These are phyloP conservation scores for Boletus barrowsii DNA, from an alignment of 768 basidiomycete species.

Conservation along the genomic window DNA sequence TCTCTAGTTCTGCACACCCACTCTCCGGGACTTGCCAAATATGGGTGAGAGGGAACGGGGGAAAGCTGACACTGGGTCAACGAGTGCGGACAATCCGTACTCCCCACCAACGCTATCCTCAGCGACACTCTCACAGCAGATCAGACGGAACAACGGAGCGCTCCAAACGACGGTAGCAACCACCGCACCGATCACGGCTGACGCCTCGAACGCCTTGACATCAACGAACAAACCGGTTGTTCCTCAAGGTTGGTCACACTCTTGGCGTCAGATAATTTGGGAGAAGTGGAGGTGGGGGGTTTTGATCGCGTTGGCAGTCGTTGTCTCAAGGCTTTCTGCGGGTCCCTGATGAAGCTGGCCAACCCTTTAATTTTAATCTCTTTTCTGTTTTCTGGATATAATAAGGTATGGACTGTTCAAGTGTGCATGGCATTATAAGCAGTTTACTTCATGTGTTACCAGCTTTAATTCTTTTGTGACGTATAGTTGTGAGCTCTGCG, in stretches of 20 bases:
- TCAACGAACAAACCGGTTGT: slow-evolving; percentile 29
- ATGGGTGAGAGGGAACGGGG: slow-evolving; percentile 85
- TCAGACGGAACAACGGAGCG: slow-evolving; percentile 18
- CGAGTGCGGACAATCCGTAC: slow-evolving; percentile 16
- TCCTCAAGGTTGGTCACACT: slow-evolving; percentile 52
- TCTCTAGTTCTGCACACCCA: slow-evolving; percentile 64
- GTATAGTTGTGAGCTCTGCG: slow-evolving; percentile 3
- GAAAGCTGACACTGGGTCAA: slow-evolving; percentile 34
- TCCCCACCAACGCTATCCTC: slow-evolving; percentile 17
- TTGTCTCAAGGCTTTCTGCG: slow-evolving; percentile 74
- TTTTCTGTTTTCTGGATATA: slow-evolving; percentile 16
- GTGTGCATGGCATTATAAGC: slow-evolving; percentile 17
- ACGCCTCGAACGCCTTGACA: slow-evolving; percentile 20
- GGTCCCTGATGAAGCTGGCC: slow-evolving; percentile 26
- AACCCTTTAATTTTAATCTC: background rate
- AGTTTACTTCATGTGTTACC: slow-evolving; percentile 15
- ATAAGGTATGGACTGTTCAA: slow-evolving; percentile 13
- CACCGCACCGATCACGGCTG: slow-evolving; percentile 7
- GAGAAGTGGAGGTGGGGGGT: slow-evolving; percentile 87
- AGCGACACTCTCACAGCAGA: slow-evolving; percentile 21
- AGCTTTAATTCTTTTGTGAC: slow-evolving; percentile 9
- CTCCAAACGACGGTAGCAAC: slow-evolving; percentile 20
- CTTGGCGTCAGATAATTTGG: slow-evolving; percentile 66
- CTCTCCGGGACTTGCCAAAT: slow-evolving; percentile 77
- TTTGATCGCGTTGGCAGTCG: slow-evolving; percentile 70